Conservation (phyloP, 116 monocot species). For the Iris pallida region DNA sequence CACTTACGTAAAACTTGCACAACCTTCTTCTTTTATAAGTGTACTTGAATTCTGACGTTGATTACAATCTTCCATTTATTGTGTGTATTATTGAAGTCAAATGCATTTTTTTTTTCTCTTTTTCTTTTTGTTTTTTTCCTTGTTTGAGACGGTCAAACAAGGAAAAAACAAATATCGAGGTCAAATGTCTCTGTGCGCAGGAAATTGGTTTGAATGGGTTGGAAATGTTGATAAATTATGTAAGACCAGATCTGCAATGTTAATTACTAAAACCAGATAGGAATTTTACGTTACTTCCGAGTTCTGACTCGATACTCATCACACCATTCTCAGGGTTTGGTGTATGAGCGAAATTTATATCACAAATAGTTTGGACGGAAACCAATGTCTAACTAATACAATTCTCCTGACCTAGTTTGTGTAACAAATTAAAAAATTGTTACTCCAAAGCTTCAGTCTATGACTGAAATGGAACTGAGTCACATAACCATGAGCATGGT, state of each 20-base stretch:
- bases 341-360: too few relatives aligned
- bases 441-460: too few relatives aligned
- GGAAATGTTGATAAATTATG: not conserved
- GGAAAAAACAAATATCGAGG: constrained; percentile 9
- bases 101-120: not conserved
- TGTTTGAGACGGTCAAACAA: constrained; percentile 16
- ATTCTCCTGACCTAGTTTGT: too few relatives aligned
- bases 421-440: too few relatives aligned
- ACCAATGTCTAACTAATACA: too few relatives aligned
- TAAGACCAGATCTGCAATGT: not conserved
- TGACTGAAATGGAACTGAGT: not conserved
- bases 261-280: not conserved
- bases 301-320: not conserved
- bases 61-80: not conserved
- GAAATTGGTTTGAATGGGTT: not conserved
- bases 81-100: not conserved
- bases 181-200: not conserved
- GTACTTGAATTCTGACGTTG: not conserved
- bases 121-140: not conserved
- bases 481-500: too few relatives aligned
- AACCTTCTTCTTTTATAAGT: not conserved
- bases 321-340: too few relatives aligned
- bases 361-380: too few relatives aligned
- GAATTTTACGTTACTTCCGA: not conserved
- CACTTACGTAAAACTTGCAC: not conserved